Evolutionary conservation across 805 yeast genomes (phyloP), one percentile per base, ranked within the genome.

Genomic region (Kluyveromyces starmeri): DNA sequence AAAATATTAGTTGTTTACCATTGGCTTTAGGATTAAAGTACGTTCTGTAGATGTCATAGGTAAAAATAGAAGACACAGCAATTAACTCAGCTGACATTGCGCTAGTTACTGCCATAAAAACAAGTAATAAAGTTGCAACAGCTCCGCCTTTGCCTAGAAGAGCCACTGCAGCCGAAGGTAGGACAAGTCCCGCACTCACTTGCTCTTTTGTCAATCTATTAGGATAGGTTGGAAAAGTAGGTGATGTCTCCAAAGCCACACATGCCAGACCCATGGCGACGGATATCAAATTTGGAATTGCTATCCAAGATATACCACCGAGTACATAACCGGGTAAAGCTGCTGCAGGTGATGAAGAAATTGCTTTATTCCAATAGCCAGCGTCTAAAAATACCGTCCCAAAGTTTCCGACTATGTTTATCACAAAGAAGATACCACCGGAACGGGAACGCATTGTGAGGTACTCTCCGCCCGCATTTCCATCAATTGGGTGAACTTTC

Each of bases 221-320:
- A 23, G 94, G 94, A 55, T 77, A 84, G 5, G 85, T 78, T 45
- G 94, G 94, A 76, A 86, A 84, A 3, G 67, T 50, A 17, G 85
- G 79, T 20, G 73, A 67, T 33, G 64, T 58, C 60, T 84, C 89
- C 34, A 85, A 65, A 14, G 84, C 79, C 38, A 83, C 60, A 35
- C 83, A 83, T 14, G 88, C 84, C n/a, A 85, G 62, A 9, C 96
- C 95, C 81, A 84, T 70, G 6, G 94, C 81, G 2, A 89, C 78
- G 11, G 94, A 82, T 34, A 76, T 70, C 38, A 83, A 69, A 66
- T 78, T 79, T 30, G 96, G 96, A 44, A 86, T 78, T 6, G 94
- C 88, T 53, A 83, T 80, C 95, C 96, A 86, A 0, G 89, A 81
- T 28, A 86, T 57, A 19, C 95, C 95, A 39, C 95, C 96, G 39